Evolutionary conservation across 495 filamentous ascomycete species (phyloP).

Genomic region (Penicillium lagena): DNA sequence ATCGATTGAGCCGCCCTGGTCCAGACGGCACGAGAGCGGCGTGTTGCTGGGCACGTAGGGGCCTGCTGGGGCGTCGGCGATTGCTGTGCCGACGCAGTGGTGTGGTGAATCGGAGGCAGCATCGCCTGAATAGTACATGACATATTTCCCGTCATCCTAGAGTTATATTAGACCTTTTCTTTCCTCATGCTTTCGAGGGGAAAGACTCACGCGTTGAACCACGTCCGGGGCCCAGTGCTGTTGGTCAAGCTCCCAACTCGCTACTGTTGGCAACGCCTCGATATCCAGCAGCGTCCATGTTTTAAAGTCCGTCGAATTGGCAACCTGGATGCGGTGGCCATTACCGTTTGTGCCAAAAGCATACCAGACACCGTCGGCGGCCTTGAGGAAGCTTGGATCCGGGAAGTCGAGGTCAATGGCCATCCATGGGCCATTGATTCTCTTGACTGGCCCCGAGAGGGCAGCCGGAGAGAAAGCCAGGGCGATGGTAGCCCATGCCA

Average conservation of each 20-base stretch:
- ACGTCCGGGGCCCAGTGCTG: slow-evolving; percentile 38
- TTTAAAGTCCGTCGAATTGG: slow-evolving; percentile 24
- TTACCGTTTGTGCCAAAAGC: slow-evolving; percentile 30
- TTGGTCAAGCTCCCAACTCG: slow-evolving; percentile 24
- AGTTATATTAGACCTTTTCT: too few species aligned
- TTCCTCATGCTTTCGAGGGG: not conserved
- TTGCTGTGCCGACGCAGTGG: slow-evolving; percentile 53
- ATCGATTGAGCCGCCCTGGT: slow-evolving; percentile 54
- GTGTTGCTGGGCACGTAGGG: slow-evolving; percentile 42
- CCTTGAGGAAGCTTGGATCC: not conserved
- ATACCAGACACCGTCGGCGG: not conserved
- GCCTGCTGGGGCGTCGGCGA: slow-evolving; percentile 33
- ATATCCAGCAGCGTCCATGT: slow-evolving; percentile 30
- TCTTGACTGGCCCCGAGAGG: not conserved
- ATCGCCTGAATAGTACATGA: slow-evolving; percentile 56
- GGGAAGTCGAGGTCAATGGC: not conserved
- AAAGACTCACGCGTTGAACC: slow-evolving; percentile 23
- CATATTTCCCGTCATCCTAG: slow-evolving; percentile 41
- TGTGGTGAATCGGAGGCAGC: slow-evolving; percentile 22
- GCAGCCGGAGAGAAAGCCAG: too few species aligned
- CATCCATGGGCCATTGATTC: slow-evolving; percentile 17
- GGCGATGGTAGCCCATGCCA: too few species aligned
- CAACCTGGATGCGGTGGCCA: slow-evolving; percentile 28
- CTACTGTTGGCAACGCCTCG: slow-evolving; percentile 29
- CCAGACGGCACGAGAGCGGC: slow-evolving; percentile 45